These are phyloP conservation scores for Westerdykella ornata DNA, from an alignment of 2,329 filamentous ascomycete genomes.

Conservation along the genomic window DNA sequence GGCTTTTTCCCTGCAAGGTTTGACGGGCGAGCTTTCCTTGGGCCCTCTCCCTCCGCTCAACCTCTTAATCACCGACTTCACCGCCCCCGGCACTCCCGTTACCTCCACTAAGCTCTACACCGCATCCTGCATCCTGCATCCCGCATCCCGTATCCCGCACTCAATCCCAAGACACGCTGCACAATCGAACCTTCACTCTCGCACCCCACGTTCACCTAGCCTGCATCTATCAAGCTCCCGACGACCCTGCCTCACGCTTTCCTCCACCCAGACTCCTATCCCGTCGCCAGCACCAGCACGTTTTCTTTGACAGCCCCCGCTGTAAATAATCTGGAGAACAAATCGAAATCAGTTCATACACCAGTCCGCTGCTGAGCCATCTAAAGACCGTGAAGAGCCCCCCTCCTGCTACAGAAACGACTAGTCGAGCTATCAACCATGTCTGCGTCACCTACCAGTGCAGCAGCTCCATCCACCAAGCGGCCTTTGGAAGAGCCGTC, in stretches of 20 bases:
- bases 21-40: conserved; percentile 36
- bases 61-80: conserved; percentile 18
- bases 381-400: conserved; percentile 29
- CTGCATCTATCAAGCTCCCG: conserved; percentile 24
- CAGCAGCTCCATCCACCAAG: conserved; percentile 63
- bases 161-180: conserved; percentile 16
- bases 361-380: conserved; percentile 24
- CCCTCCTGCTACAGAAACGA: conserved; percentile 13
- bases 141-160: conserved; percentile 13
- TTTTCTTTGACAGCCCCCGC: conserved; percentile 83
- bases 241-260: conserved; percentile 25
- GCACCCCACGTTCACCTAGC: conserved; percentile 25
- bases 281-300: conserved; percentile 65
- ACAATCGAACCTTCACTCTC: conserved; percentile 22
- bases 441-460: conserved; percentile 42
- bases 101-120: conserved; percentile 29
- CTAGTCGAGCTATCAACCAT: conserved; percentile 32
- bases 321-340: conserved; percentile 51
- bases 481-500: conserved; percentile 95
- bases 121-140: conserved; percentile 22
- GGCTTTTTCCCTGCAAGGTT: conserved; percentile 31
- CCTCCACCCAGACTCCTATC: conserved; percentile 15
- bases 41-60: conserved; percentile 29
- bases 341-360: conserved; percentile 36
- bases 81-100: conserved; percentile 22